Evolutionary conservation across 495 filamentous ascomycete species (phyloP), one percentile per base, ranked within the genome.

Genomic region (Penicillium canescens): DNA sequence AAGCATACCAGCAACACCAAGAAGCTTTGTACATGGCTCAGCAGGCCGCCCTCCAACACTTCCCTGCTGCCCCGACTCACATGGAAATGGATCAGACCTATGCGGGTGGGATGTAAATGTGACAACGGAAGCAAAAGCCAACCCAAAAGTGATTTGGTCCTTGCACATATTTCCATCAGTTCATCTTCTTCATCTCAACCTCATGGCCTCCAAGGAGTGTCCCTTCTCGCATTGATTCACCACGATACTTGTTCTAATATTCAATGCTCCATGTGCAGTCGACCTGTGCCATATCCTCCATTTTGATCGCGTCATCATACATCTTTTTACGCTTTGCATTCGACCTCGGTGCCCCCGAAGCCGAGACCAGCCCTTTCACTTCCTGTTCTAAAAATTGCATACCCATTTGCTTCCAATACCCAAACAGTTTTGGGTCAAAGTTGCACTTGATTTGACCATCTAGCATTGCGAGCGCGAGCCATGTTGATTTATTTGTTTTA

Each of bases 381-480:
- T 66, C 57, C 60, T 62, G 58, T 61, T 57, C 62, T 56, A 68
- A 72, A 74, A 73, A 72, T 66, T 74, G 73, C 73, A 76, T 76
- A 76, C 73, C 71, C 73, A 60, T 67, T 59, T 65, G 60, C 48
- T 68, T 64, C 44, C 41, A 63, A 50, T 59, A 52, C 52, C 66
- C 57, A 63, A 31, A 60, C 57, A 55, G 68, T 62, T 43, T 54
- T 67, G 67, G 70, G 69, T 62, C 57, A 60, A 62, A 70, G 65
- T 63, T 71, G 71, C 73, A 76, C 70, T 68, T 68, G 52, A 56
- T 61, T 61, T 63, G 52, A 58, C 67, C 64, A 72, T 69, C 72
- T 78, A 73, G 75, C 75, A 78, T 78, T 76, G 73, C 73, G 73
- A 75, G 75, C 74, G 75, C 72, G 69, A 77, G 72, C 74, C 70